A percentile compares a stretch with the other conserved stretches of the same genome.
Evolutionary conservation across 495 filamentous ascomycete species (phyloP).

Genomic region (Haplographium delicatum): DNA sequence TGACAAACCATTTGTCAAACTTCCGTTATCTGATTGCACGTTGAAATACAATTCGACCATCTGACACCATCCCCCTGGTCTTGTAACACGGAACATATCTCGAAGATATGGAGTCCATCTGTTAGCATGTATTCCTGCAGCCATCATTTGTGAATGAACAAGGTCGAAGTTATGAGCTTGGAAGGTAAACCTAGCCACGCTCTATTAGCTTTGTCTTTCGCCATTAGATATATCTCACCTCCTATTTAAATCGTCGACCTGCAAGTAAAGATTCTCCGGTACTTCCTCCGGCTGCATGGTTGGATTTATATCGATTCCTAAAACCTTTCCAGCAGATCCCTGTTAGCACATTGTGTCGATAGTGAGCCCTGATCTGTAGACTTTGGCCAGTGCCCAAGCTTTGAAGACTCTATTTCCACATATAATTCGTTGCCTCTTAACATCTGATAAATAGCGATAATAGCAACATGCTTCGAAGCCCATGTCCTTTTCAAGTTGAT

Average conservation of each 20-base stretch:
- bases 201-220: constrained; percentile 19
- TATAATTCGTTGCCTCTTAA: too few species aligned
- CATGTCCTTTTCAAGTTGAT: too few species aligned
- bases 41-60: constrained; percentile 86
- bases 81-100: constrained; percentile 59
- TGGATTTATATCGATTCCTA: constrained; percentile 75
- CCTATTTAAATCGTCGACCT: constrained; percentile 74
- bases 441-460: too few species aligned
- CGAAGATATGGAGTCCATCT: constrained; percentile 76
- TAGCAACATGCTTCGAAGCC: too few species aligned
- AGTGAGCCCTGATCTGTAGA: background rate
- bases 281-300: constrained; percentile 65
- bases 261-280: constrained; percentile 65
- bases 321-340: too few species aligned
- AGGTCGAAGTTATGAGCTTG: constrained; percentile 76
- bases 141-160: constrained; percentile 80
- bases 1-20: constrained; percentile 52
- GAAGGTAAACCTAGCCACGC: constrained; percentile 58
- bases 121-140: constrained; percentile 66
- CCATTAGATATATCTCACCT: constrained; percentile 35
- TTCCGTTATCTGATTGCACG: constrained; percentile 86
- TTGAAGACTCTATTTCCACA: too few species aligned
- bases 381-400: background rate
- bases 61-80: constrained; percentile 77
- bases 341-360: too few species aligned